Evolutionary conservation across 2,329 filamentous ascomycete genomes (phyloP), one percentile per base, ranked within the genome.

Genomic region (Cytospora schulzeri): DNA sequence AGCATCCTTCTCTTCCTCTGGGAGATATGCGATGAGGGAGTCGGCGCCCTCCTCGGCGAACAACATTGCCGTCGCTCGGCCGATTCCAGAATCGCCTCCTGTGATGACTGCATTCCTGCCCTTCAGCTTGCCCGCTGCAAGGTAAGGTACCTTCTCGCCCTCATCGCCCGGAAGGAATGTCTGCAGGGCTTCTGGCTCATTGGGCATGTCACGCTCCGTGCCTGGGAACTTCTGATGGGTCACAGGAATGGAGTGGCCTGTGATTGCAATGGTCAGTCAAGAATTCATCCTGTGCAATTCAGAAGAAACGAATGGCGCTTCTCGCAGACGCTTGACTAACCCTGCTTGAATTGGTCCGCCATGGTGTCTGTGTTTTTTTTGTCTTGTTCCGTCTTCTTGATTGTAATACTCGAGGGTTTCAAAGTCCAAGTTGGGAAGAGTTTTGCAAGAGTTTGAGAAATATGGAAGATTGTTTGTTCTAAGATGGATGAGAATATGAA

Each of bases 31-130:
- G 69, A 95, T 92, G 64, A 90, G 81, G 58, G 84, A 86, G 67
- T 91, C 86, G 17, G 90, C 91, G 7, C 91, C 92, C 76, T 95
- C 92, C 83, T 92, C 89, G 48, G 91, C 91, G 70, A 89, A 95
- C 0, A 95, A 81, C 19, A 94, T 83, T 1, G 91, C 90, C 1
- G 88, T 85, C 1, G 91, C 88, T 45, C 90, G 86, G 8, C 91
- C 91, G 68, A 95, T 94, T 1, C 91, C 91, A 8, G 85, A 89
- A 75, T 94, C 91, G 4, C 91, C 91, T 19, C 91, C 91, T 0
- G 91, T 94, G 71, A 95, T 94, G 64, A 95, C 76, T 9, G 91
- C 91, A 65, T 86, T 90, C 76, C 89, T 91, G 67, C 87, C 91
- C 71, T 85, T 77, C 8, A 95, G 85, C 78, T 95, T 96, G 57